phyloP scores from a whole-genome alignment of 495 filamentous ascomycete genomes.

The Letharia lupina region DNA sequence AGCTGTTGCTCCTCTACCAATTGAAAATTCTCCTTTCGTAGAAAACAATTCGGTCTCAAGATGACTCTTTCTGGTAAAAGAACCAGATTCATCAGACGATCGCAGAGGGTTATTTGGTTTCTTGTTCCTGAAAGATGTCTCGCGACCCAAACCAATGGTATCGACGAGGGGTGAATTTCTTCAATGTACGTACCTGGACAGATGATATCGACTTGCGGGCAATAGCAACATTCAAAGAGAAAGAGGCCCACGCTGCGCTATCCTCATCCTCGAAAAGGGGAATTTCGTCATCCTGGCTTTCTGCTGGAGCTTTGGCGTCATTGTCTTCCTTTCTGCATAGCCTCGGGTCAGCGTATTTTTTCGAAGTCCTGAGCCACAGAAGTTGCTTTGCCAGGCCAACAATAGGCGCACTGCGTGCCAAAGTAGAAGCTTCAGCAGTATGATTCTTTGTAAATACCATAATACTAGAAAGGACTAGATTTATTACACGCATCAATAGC shows the following conservation, averaged over 20 bases:
- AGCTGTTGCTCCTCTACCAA: background rate
- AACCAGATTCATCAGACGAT: background rate
- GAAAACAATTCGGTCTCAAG: background rate
- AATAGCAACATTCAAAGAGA: slow-evolving; percentile 49
- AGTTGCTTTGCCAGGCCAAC: background rate
- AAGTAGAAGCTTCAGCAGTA: background rate
- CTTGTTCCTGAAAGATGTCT: background rate
- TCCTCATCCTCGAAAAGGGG: slow-evolving; percentile 26
- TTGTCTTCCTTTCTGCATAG: background rate
- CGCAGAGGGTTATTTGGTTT: background rate
- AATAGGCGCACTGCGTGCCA: background rate
- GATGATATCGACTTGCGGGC: slow-evolving; percentile 45
- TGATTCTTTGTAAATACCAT: background rate
- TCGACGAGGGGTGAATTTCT: background rate
- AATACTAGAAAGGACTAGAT: background rate
- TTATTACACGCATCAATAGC: background rate
- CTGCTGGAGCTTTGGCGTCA: background rate
- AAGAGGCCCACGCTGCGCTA: slow-evolving; percentile 50
- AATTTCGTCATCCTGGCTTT: slow-evolving; percentile 16
- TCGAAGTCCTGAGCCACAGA: background rate
- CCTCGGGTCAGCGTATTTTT: background rate
- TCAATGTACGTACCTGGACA: slow-evolving; percentile 24
- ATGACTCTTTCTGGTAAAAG: background rate
- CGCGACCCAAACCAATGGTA: background rate
- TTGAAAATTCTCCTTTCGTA: background rate